Base-by-base conservation (phyloP, 139 green algal genomes). In the Auxenochlorella protothecoides region DNA sequence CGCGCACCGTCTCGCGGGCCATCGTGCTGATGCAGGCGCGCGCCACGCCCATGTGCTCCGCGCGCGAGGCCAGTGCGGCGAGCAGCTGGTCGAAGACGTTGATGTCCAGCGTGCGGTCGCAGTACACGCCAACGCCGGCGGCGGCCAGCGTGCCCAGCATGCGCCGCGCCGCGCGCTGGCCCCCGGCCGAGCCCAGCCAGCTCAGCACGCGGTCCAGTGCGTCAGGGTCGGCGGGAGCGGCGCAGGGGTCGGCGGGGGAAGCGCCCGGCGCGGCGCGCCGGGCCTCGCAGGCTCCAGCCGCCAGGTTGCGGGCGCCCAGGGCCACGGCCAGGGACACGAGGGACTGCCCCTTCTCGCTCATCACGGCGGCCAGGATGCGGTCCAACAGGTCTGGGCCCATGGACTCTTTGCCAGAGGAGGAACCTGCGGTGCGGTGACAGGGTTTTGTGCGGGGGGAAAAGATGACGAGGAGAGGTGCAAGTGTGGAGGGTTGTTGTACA, bases 321-420 rank as follows among this genome's bases (percentile, higher is more conserved):
- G 71, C 74, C 57, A 87, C 76, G 5, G 69, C 82, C 15, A 87
- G 71, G 3, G 74, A 79, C 63, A 87, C 76, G 0, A 87, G 69
- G 68, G 55, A 73, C 53, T 79, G 68, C 6, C 82, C 82, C 6
- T 62, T 64, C 0, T 84, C 61, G 63, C 70, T 84, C 5, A 78
- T 72, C 54, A 86, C 65, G 44, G 80, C 80, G 7, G 63, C 70
- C 4, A 87, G 44, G 0, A 87, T 11, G 11, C 76, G 70, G 44
- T 77, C 79, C 65, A 83, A 27, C 7, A 62, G 54, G 4, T 14
- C 53, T 13, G 53, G 51, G 60, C 59, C 7, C 14, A 54, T 62
- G 53, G 9, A 53, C 62, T 7, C 3, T 5, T 14, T 9, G 4
- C 8, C 13, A 4, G 63, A 4, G 10, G 71, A 3, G 2, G 72